These are phyloP conservation scores for Pilaira anomala DNA, from an alignment of 192 early-diverging fungal genomes.

Conservation along the genomic window DNA sequence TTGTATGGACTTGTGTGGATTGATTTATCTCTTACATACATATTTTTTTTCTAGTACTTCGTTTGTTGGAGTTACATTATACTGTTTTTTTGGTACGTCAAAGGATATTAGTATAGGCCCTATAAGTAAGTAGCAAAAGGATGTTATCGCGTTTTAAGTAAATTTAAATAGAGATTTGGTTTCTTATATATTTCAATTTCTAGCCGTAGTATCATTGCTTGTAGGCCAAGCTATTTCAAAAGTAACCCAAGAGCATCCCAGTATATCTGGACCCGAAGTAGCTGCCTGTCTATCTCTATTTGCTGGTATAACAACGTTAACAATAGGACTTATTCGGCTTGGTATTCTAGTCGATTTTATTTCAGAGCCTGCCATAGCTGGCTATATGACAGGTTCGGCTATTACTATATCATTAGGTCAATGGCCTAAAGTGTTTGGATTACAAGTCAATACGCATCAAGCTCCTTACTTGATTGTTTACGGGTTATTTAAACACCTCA, in stretches of 20 bases:
- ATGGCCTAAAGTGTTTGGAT: constrained; percentile 73
- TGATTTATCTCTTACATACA: too few species aligned
- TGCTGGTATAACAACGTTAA: constrained; percentile 60
- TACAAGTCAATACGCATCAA: constrained; percentile 67
- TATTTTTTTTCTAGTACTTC: constrained; percentile 60
- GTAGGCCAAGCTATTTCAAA: constrained; percentile 59
- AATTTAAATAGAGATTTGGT: too few species aligned
- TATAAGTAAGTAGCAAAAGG: constrained; percentile 42
- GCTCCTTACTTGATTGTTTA: constrained; percentile 50
- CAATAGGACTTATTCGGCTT: constrained; percentile 74
- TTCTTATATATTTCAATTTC: background rate
- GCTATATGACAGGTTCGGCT: constrained; percentile 86
- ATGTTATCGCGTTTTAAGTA: too few species aligned
- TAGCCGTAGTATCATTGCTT: constrained; percentile 71
- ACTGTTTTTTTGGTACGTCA: constrained; percentile 72
- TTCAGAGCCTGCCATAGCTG: constrained; percentile 79
- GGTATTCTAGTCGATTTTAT: constrained; percentile 88
- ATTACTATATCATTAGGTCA: constrained; percentile 77
- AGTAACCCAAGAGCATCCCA: constrained; percentile 6
- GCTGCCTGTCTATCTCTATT: constrained; percentile 53
- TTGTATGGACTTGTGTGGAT: too few species aligned
- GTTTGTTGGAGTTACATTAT: constrained; percentile 60
- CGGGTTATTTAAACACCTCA: constrained; percentile 42
- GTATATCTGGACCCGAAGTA: constrained; percentile 52
- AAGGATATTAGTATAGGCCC: constrained; percentile 73